phyloP scores from a whole-genome alignment of 75 land plant genomes.

The Cryptomeria japonica region DNA sequence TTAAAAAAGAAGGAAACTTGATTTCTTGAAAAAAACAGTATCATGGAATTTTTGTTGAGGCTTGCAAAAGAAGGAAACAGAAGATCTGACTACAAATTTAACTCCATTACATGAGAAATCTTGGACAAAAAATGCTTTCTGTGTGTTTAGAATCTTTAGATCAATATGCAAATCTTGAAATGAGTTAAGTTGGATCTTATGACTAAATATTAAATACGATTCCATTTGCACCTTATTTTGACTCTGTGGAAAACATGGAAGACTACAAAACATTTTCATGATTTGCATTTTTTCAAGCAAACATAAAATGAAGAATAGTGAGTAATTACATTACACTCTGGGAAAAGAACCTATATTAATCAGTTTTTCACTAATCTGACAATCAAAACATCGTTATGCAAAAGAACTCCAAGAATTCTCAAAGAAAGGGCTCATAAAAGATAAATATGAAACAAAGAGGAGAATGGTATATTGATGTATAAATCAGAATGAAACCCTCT shows the following conservation, averaged over 20 bases:
- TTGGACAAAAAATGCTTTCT: neutral
- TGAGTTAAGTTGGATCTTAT: neutral
- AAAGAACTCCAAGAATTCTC: neutral
- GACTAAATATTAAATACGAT: neutral
- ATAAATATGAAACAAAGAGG: neutral
- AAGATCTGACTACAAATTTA: neutral
- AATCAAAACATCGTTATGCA: neutral
- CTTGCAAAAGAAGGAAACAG: neutral
- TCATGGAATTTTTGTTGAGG: neutral
- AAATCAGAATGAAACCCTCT: neutral
- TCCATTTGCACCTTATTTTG: neutral
- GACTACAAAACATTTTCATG: neutral
- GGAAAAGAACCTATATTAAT: neutral
- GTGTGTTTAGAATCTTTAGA: neutral
- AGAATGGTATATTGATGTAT: too few relatives aligned
- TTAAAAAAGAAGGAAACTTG: neutral
- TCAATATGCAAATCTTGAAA: neutral
- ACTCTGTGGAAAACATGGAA: neutral
- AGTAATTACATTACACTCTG: neutral
- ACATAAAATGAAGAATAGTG: neutral
- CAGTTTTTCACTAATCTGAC: neutral
- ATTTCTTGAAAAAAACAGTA: neutral
- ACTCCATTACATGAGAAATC: neutral
- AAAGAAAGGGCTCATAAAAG: neutral
- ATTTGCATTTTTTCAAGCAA: neutral